phyloP scores from a whole-genome alignment of 768 basidiomycete species.

The Leucocoprinus sp. region DNA sequence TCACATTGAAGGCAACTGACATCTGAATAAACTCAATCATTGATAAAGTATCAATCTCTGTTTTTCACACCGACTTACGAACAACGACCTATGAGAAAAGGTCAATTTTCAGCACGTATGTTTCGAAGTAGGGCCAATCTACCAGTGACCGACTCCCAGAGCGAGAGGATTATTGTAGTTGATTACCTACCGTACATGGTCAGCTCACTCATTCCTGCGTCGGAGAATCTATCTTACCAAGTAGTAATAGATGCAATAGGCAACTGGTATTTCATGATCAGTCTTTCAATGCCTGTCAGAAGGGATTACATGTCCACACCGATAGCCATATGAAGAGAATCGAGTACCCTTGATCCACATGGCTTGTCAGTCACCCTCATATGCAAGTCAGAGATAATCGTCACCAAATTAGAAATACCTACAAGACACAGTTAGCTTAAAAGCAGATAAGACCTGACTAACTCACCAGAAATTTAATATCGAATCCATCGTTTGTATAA shows the following conservation, averaged over 20 bases:
- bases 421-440: not conserved
- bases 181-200: slow-evolving; percentile 20
- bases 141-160: slow-evolving; percentile 30
- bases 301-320: slow-evolving; percentile 14
- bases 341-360: slow-evolving; percentile 18
- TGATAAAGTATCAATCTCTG: not conserved
- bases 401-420: slow-evolving; percentile 26
- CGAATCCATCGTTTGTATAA: slow-evolving; percentile 23
- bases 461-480: slow-evolving; percentile 21
- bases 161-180: slow-evolving; percentile 29
- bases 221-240: slow-evolving; percentile 18
- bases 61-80: slow-evolving; percentile 17
- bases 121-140: not conserved
- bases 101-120: not conserved
- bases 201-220: slow-evolving; percentile 5
- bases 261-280: slow-evolving; percentile 15
- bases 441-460: not conserved
- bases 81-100: slow-evolving; percentile 23
- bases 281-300: not conserved
- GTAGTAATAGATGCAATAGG: slow-evolving; percentile 30
- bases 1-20: slow-evolving; percentile 21
- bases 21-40: slow-evolving; percentile 12
- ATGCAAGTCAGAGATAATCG: too few relatives aligned
- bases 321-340: slow-evolving; percentile 23
- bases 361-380: not conserved